These are phyloP conservation scores for Wickerhamomyces sp. DNA, from an alignment of 1,139 yeast species.

Conservation along the genomic window DNA sequence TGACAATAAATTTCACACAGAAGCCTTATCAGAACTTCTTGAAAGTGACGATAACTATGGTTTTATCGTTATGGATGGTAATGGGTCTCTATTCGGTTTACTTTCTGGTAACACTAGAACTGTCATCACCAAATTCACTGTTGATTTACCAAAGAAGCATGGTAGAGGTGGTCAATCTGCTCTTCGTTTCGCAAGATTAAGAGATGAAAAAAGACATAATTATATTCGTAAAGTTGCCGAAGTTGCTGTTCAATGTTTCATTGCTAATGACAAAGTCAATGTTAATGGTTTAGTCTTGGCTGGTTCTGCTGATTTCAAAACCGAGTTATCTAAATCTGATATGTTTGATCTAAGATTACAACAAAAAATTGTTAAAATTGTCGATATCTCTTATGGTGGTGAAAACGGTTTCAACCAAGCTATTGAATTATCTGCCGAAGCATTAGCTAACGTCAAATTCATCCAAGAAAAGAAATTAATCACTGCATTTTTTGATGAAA, in stretches of 20 bases:
- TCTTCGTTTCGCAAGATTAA: conserved; percentile 94
- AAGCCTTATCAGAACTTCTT: conserved; percentile 87
- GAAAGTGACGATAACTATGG: conserved; percentile 97
- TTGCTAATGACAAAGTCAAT: conserved; percentile 86
- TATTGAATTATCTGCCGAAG: conserved; percentile 93
- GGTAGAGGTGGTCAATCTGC: conserved; percentile 99
- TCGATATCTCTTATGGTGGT: conserved; percentile 97
- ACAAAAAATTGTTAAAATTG: conserved; percentile 84
- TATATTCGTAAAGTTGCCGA: conserved; percentile 98
- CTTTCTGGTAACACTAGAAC: conserved; percentile 96
- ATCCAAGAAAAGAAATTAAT: conserved; percentile 97
- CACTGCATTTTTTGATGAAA: conserved; percentile 89
- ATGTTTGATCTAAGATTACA: conserved; percentile 86
- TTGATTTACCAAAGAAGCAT: conserved; percentile 97
- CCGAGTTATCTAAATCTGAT: conserved; percentile 87
- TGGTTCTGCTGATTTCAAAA: conserved; percentile 98
- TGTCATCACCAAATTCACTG: conserved; percentile 91
- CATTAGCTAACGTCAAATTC: conserved; percentile 92
- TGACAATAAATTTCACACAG: conserved; percentile 98
- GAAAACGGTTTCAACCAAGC: conserved; percentile 99
- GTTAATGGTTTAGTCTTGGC: conserved; percentile 94
- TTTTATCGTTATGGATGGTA: conserved; percentile 98
- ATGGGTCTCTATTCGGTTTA: conserved; percentile 95
- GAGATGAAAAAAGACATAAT: conserved; percentile 98
- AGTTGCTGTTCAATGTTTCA: conserved; percentile 95